A percentile compares a stretch with the other conserved stretches of the same genome.
These are phyloP conservation scores for Conticribra weissflogii DNA, from an alignment of 108 stramenopile species.

Conservation along the genomic window DNA sequence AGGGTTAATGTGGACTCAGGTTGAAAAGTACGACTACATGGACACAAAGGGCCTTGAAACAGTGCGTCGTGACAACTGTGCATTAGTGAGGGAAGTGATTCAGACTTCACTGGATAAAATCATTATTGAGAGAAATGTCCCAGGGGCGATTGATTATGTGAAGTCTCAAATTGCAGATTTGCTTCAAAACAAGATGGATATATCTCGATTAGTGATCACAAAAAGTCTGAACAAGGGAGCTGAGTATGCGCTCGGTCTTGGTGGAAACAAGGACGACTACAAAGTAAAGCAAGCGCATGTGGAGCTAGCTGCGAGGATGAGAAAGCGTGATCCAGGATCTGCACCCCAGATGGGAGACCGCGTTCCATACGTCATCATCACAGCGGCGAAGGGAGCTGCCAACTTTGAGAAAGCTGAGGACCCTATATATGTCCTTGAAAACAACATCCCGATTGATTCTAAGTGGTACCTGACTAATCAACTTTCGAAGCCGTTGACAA, in stretches of 20 bases:
- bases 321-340: conserved; percentile 95
- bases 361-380: conserved; percentile 99
- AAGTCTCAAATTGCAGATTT: conserved; percentile 94
- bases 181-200: conserved; percentile 99
- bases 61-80: conserved; percentile 99
- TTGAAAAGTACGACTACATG: conserved; percentile 98
- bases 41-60: conserved; percentile 99
- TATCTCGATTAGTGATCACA: conserved; percentile 96
- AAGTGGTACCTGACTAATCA: conserved; percentile 98
- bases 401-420: conserved; percentile 98
- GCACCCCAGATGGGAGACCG: conserved; percentile 99
- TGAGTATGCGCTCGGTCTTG: conserved; percentile 89
- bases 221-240: conserved; percentile 98
- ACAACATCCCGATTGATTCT: conserved; percentile 96
- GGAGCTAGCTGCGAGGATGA: conserved; percentile 98
- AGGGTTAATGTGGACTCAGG: conserved; percentile 95
- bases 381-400: conserved; percentile 92
- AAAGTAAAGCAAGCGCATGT: conserved; percentile 97
- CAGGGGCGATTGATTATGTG: conserved; percentile 91
- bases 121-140: conserved; percentile 91
- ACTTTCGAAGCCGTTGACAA: conserved; percentile 93
- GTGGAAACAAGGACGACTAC: conserved; percentile 95
- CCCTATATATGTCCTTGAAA: conserved; percentile 97
- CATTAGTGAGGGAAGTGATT: conserved; percentile 95
- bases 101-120: conserved; percentile 98